Conservation (phyloP, 2,329 filamentous ascomycete species). For the Fusarium pseudocircinatum region DNA sequence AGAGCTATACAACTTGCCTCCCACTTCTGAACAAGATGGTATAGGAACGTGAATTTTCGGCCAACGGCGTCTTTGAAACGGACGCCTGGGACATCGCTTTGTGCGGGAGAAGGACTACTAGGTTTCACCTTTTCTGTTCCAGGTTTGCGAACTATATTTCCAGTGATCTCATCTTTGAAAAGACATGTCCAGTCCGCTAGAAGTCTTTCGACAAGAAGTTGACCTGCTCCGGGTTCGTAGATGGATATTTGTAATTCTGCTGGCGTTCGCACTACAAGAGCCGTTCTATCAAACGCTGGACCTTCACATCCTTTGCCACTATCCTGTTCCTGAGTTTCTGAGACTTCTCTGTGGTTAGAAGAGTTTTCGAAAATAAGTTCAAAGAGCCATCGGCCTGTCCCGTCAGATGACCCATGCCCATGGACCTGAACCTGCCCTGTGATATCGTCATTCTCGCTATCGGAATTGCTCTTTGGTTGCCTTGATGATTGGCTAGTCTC, state of each 20-base stretch:
- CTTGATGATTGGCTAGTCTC: rapidly evolving
- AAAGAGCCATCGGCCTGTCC: not conserved
- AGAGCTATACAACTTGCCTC: not conserved
- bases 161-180: rapidly evolving
- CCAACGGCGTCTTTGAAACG: not conserved
- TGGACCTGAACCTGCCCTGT: not conserved
- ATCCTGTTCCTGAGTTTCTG: not conserved
- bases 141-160: rapidly evolving
- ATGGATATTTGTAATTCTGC: not conserved
- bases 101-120: rapidly evolving
- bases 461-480: not conserved
- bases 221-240: not conserved
- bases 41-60: not conserved
- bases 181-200: not conserved
- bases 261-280: not conserved
- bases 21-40: not conserved
- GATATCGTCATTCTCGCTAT: not conserved
- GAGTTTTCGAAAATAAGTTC: not conserved
- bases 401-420: not conserved
- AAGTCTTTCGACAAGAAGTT: not conserved
- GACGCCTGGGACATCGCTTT: rapidly evolving
- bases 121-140: rapidly evolving
- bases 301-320: rapidly evolving
- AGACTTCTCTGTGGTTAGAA: rapidly evolving
- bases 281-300: too few species aligned